These are phyloP conservation scores for Trypanosoma avium DNA, from an alignment of 208 protist species.

Conservation along the genomic window DNA sequence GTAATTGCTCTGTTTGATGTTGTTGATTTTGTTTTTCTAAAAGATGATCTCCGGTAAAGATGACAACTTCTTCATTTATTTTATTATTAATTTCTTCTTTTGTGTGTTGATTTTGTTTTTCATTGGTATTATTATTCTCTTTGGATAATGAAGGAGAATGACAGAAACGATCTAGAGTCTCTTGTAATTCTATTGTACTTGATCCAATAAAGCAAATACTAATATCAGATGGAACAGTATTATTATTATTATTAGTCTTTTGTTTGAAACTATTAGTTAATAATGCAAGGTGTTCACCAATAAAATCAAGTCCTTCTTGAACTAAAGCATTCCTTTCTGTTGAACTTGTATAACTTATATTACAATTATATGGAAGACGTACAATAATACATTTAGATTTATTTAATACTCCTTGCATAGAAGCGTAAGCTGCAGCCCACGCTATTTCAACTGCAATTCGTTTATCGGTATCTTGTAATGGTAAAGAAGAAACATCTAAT, in stretches of 20 bases:
- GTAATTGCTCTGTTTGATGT: slow-evolving; percentile 6
- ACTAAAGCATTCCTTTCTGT: slow-evolving; percentile 18
- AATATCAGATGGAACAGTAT: not conserved
- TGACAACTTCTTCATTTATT: slow-evolving; percentile 17
- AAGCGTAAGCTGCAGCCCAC: slow-evolving; percentile 61
- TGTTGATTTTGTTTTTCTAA: not conserved
- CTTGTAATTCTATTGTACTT: slow-evolving; percentile 16
- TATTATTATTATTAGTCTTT: not conserved
- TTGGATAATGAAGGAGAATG: not conserved
- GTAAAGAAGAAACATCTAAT: slow-evolving; percentile 51
- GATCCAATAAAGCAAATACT: slow-evolving; percentile 33
- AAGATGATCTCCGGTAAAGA: slow-evolving; percentile 47
- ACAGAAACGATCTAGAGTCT: slow-evolving; percentile 7
- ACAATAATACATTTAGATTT: slow-evolving; percentile 47
- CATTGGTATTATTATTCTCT: not conserved
- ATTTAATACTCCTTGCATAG: slow-evolving; percentile 38
- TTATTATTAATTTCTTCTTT: not conserved
- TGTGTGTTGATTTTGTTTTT: too few relatives aligned
- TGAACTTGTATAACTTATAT: not conserved
- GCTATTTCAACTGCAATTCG: slow-evolving; percentile 50
- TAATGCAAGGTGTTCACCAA: slow-evolving; percentile 55
- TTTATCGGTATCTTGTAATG: slow-evolving; percentile 25
- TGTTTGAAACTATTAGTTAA: slow-evolving; percentile 28
- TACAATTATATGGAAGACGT: slow-evolving; percentile 48
- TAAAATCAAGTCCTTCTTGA: slow-evolving; percentile 49